Base-by-base conservation (phyloP, 441 rosid species). In the Macaranga tanarius region DNA sequence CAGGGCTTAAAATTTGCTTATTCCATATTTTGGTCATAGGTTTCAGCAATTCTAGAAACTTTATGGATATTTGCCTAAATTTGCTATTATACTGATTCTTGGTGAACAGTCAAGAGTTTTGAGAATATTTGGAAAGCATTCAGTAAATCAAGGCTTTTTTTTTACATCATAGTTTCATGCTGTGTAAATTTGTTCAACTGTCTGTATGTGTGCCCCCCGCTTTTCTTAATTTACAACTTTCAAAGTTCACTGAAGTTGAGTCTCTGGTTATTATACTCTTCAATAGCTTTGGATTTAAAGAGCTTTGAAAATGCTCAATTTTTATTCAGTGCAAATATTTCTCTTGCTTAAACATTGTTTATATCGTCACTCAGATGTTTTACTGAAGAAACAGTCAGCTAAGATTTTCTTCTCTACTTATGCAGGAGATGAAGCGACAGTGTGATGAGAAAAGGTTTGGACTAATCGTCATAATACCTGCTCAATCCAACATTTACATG, bases 371-470 rank as follows among this genome's bases (percentile, higher is more conserved):
- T 75, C 68, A 52, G 73, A 57, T 55, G 15, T 64, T 75, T 73
- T 60, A 52, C 40, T 69, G 26, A 67, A 38, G 40, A 54, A 61
- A 76, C 28, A 19, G 64, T 62, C 20, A 55, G 38, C 76, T 65
- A 66, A 59, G 23, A 74, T 69, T 12, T 68, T 73, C 51, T 68
- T 72, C 52, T 38, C 38, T 60, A 48, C 73, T 79, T 68, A 34
- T 79, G 78, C 90, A 96, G 99, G 99, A 93, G 79, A 96, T 96
- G 99, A 96, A 96, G 87, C 88, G 79, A 62, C 97, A 90, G 65
- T 96, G 99, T 42, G 95, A 96, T 65, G 97, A 89, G 80, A 96
- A 93, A 86, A 90, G 98, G 99, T 93, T 71, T 38, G 79, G 74
- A 75, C 73, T 74, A 83, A 25, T 63, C 73, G 72, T 73, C 56